phyloP scores from a whole-genome alignment of 1,139 yeast species.

The Candida neerlandica region DNA sequence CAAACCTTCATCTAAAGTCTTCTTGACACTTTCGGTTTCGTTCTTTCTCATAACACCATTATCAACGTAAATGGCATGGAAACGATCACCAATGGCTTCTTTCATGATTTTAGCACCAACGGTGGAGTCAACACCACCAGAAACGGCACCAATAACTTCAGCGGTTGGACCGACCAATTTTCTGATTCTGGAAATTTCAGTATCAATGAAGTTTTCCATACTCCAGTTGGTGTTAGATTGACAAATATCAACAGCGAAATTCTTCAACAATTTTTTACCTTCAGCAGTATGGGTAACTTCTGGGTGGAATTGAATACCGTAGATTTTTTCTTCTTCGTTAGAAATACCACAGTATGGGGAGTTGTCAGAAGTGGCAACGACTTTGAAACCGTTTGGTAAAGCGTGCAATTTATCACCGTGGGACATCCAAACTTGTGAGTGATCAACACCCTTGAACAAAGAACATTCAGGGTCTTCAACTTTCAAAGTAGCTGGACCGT shows the following conservation, averaged over 20 bases:
- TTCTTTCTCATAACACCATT: constrained; percentile 96
- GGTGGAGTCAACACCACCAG: constrained; percentile 99
- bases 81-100: constrained; percentile 97
- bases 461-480: constrained; percentile 71
- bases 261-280: constrained; percentile 84
- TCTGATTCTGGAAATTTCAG: constrained; percentile 91
- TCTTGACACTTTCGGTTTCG: constrained; percentile 86
- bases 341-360: constrained; percentile 96
- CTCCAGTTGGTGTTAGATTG: constrained; percentile 90
- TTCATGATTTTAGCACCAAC: constrained; percentile 98
- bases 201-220: constrained; percentile 95
- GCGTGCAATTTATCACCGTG: constrained; percentile 96
- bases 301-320: constrained; percentile 98
- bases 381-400: constrained; percentile 85
- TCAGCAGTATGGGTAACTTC: constrained; percentile 96
- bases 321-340: constrained; percentile 70
- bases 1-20: constrained; percentile 87
- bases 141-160: constrained; percentile 98
- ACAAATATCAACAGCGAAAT: constrained; percentile 93
- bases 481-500: constrained; percentile 91
- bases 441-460: constrained; percentile 83
- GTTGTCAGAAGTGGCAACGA: constrained; percentile 89
- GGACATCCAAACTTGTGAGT: constrained; percentile 98
- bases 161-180: constrained; percentile 94
- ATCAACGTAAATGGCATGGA: constrained; percentile 97